Evolutionary conservation across 495 filamentous ascomycete genomes (phyloP).

Genomic region (Penicillium paxilli): DNA sequence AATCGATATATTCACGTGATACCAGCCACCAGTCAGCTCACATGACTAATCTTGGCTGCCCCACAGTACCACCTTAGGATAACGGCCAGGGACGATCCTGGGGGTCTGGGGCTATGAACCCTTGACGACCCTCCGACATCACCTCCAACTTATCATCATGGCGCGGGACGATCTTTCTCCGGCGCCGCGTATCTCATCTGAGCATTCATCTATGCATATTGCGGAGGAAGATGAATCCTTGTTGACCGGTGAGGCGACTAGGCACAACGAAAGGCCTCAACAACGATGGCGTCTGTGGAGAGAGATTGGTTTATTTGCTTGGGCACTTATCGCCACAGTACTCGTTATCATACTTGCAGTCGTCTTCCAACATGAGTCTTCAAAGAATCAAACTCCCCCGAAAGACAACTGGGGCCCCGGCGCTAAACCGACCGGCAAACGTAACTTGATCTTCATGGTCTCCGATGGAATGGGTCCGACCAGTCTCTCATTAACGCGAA

Average conservation of each 20-base stretch:
- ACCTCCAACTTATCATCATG: conserved; percentile 34
- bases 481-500: conserved; percentile 79
- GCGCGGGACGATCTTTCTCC: conserved; percentile 46
- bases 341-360: conserved; percentile 74
- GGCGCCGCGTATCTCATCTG: conserved; percentile 44
- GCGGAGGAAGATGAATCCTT: conserved; percentile 66
- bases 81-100: neutral
- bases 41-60: no score
- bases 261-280: conserved; percentile 25
- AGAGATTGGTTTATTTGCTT: conserved; percentile 74
- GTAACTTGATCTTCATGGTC: conserved; percentile 97
- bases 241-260: conserved; percentile 55
- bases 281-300: conserved; percentile 58
- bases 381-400: conserved; percentile 21
- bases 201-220: conserved; percentile 44
- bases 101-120: conserved; percentile 7
- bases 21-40: no score
- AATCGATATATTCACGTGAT: no score
- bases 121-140: conserved; percentile 3
- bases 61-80: no score
- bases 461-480: conserved; percentile 98
- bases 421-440: conserved; percentile 67
- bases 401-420: conserved; percentile 36
- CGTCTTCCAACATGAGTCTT: conserved; percentile 65
- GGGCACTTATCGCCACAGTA: conserved; percentile 86